Conservation (phyloP, 768 basidiomycete genomes). For the Phaeotremella skinneri region DNA sequence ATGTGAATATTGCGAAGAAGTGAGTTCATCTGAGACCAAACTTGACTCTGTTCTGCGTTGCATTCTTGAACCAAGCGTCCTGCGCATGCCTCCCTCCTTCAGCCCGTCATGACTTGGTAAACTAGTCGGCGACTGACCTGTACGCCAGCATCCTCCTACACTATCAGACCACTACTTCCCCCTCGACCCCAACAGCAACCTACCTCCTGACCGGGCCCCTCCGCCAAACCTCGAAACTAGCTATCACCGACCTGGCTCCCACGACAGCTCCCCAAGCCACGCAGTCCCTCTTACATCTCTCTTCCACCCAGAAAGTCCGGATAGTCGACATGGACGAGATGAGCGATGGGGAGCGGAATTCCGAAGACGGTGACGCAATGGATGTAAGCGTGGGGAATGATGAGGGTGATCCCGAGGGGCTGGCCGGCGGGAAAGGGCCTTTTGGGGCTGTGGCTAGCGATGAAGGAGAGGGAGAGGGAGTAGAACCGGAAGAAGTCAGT, state of each 20-base stretch:
- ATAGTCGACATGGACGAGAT: constrained; percentile 46
- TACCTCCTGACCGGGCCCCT: constrained; percentile 42
- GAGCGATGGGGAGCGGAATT: constrained; percentile 40
- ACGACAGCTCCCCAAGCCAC: constrained; percentile 12
- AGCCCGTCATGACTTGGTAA: background rate
- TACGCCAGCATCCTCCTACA: constrained; percentile 16
- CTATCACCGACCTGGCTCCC: constrained; percentile 22
- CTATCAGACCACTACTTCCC: constrained; percentile 16
- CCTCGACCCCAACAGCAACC: constrained; percentile 20
- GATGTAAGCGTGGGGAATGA: constrained; percentile 20
- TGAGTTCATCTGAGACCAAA: too few relatives aligned
- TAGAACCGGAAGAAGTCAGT: constrained; percentile 4
- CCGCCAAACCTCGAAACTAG: constrained; percentile 15
- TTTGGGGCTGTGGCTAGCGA: background rate
- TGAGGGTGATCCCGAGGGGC: constrained; percentile 14
- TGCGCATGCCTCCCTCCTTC: background rate
- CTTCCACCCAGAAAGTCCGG: constrained; percentile 18
- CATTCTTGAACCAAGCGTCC: too few relatives aligned
- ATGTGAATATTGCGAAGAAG: constrained; percentile 47
- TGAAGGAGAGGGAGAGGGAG: constrained; percentile 18
- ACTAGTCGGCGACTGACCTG: background rate
- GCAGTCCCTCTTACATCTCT: constrained; percentile 13
- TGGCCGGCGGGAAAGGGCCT: background rate
- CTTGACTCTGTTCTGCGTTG: too few relatives aligned
- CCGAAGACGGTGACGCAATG: constrained; percentile 27